Base-by-base conservation (phyloP, 2,329 filamentous ascomycete genomes). In the Endoconidiophora polonica region DNA sequence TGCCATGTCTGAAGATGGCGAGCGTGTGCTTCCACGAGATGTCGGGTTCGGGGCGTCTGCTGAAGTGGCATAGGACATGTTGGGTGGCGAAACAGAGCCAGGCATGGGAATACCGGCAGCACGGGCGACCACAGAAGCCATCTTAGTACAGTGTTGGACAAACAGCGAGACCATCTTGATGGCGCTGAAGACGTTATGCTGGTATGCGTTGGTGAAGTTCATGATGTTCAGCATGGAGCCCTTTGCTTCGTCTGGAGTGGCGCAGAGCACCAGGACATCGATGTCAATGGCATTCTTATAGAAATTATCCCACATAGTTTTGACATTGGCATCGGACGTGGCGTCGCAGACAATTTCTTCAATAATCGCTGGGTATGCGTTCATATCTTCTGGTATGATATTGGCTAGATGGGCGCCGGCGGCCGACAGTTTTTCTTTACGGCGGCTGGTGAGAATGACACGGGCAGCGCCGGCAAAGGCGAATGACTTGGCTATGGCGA, bases 401-500 rank as follows among this genome's bases (percentile, higher is more conserved):
- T 53, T 37, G 10, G 46, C 50, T 1, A 63, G 57, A 1, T 48
- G 37, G 7, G 56, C 50, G 5, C 50, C 58, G 1, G 61, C 59
- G 1, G 54, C 48, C 1, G 58, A 45, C 6, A 66, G 58, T 2
- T 56, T 54, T 2, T 57, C 55, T 0, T 55, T 33, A 2, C 62
- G 63, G 5, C 69, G 66, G 5, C 62, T 66, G 1, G 65, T 52
- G 38, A 74, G 58, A 7, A 65, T 61, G 23, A 72, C 58, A 1
- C 55, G 58, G 2, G 59, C 48, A 5, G 67, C 65, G 0, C 61
- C 60, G 0, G 70, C 71, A 1, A 57, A 51, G 7, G 63, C 61
- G 55, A 71, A 85, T 44, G 77, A 66, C 44, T 70, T 68, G 2
- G 79, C 79, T 12, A 81, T 73, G 0, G 76, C 74, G 50, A 76